Evolutionary conservation across 1,284 basidiomycete species (phyloP), one percentile per base, ranked within the genome.

Genomic region (Leccinum fallax): DNA sequence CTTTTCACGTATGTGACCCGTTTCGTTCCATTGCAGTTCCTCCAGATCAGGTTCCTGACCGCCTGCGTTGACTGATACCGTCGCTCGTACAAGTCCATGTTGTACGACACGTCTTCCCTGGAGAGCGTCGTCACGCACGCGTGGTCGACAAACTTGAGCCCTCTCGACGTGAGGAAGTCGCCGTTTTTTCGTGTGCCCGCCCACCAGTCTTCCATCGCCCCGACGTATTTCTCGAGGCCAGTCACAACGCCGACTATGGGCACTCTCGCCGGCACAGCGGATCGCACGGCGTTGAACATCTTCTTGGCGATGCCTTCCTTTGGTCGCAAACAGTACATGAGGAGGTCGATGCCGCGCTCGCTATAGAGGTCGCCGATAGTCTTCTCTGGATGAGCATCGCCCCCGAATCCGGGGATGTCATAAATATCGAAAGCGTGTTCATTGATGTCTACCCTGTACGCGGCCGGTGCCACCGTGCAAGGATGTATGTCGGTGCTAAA

Each of bases 191-290:
- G 55, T n/a, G 63, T 13, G 11, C 64, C 64, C 0, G 63, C 54
- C 76, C 74, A 77, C 74, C 74, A 76, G 3, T 66, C 62, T 21
- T 77, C 73, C 75, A 76, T 77, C 48, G 72, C 58, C 28, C 55
- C 57, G 34, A 62, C 40, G 16, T 69, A 64, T 49, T 73, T 68
- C 61, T 76, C 76, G 40, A 76, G 67, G 8, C 63, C 67, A 0
- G 76, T 76, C 16, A 76, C 68, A 34, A 74, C 67, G 48, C 71
- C 65, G 6, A 75, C 71, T 28, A 77, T 68, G 7, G 74, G 74
- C 48, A 77, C 75, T 56, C 67, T 64, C 54, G 70, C 65, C 36
- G 73, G 71, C 13, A 72, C 71, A 1, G 66, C 66, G 5, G 69
- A 60, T 13, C 72, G 73, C 40, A 75, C 61, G 28, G 62, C 62